Percentiles rank a stretch among this genome's conserved stretches.
phyloP scores from a whole-genome alignment of 225 moss, liverwort and hornwort genomes.

The Antitrichia curtipendula region DNA sequence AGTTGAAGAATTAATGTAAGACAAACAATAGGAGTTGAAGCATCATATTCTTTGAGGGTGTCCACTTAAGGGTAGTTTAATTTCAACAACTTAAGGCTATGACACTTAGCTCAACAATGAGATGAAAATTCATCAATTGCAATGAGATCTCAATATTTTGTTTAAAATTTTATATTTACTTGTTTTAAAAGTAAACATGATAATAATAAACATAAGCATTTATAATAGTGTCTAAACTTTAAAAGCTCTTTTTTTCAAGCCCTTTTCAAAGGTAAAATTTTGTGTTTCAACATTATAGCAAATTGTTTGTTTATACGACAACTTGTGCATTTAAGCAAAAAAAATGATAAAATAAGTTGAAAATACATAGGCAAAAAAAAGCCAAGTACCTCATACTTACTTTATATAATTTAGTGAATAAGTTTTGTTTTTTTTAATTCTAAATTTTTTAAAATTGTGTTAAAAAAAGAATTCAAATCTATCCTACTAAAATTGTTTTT shows the following conservation, averaged over 20 bases:
- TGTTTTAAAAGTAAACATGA: not conserved
- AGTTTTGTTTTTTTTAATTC: not conserved
- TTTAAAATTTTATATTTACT: not conserved
- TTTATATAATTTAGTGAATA: not conserved
- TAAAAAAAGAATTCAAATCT: not conserved
- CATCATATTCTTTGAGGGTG: not conserved
- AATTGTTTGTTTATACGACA: not conserved
- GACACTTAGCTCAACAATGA: not conserved
- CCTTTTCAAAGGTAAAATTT: not conserved
- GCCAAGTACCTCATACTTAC: not conserved
- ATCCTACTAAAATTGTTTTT: not conserved
- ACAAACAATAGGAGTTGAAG: not conserved
- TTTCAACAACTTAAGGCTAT: not conserved
- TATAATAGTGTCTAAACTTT: fast-evolving
- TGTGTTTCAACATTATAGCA: not conserved
- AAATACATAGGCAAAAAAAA: not conserved
- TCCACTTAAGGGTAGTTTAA: fast-evolving
- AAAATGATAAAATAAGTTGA: not conserved
- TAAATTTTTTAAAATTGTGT: not conserved
- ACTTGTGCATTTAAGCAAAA: not conserved
- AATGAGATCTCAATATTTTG: not conserved
- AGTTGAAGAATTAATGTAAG: not conserved
- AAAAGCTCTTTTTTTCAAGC: not conserved
- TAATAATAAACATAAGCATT: too few species aligned
- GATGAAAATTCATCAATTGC: not conserved